A percentile compares a stretch with the other conserved stretches of the same genome.
Conservation (phyloP, 345 rosid species). For the Gynandropsis gynandra region DNA sequence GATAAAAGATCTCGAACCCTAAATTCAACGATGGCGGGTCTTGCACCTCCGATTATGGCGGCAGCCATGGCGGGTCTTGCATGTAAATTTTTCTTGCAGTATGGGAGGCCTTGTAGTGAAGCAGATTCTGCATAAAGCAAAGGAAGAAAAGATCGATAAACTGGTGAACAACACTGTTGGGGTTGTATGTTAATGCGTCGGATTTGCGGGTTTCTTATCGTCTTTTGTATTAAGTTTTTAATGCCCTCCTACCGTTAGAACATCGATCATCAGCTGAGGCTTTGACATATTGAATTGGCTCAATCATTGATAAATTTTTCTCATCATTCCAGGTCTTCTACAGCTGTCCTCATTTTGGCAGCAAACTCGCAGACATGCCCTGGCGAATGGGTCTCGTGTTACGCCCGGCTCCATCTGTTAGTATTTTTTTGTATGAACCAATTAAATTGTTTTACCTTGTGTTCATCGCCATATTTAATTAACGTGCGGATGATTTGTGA, state of each 20-base stretch:
- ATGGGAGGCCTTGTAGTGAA: constrained; percentile 97
- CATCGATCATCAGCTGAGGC: too few relatives aligned
- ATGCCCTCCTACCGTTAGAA: too few relatives aligned
- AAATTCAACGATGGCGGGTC: too few relatives aligned
- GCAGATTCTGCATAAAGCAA: constrained; percentile 87
- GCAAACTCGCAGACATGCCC: constrained; percentile 98
- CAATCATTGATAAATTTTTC: too few relatives aligned
- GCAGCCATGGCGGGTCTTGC: too few relatives aligned
- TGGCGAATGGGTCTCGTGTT: constrained; percentile 96
- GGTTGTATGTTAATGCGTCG: constrained; percentile 46
- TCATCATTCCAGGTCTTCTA: constrained; percentile 67
- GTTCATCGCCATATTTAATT: background rate
- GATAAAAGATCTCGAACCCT: too few relatives aligned
- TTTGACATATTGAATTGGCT: constrained; percentile 5
- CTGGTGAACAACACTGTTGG: constrained; percentile 89
- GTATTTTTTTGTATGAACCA: constrained; percentile 22
- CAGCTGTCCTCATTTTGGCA: constrained; percentile 98
- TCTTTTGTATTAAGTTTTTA: constrained; percentile 2
- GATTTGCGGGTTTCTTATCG: background rate
- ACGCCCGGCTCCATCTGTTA: constrained; percentile 91
- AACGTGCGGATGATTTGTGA: constrained; percentile 16
- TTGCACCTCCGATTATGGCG: too few relatives aligned
- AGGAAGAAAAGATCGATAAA: constrained; percentile 60
- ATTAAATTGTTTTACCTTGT: background rate
- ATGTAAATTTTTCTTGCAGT: constrained; percentile 57